A percentile compares a stretch with the other conserved stretches of the same genome.
These are phyloP conservation scores for Phytopythium montanum DNA, from an alignment of 352 stramenopile species.

Conservation along the genomic window DNA sequence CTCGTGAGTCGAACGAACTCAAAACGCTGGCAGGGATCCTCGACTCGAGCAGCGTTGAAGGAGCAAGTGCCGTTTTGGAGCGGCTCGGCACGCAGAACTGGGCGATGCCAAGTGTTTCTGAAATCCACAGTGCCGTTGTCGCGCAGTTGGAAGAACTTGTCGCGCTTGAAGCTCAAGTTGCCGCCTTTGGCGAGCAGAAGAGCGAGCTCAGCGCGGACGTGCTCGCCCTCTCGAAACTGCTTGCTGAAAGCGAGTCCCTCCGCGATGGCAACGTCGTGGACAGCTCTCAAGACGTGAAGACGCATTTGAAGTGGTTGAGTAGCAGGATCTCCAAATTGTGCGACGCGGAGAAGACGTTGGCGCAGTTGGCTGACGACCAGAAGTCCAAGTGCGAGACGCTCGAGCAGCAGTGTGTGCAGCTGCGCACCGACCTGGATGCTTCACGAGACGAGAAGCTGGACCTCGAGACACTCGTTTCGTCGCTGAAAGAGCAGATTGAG, in stretches of 20 bases:
- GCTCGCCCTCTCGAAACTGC: background rate
- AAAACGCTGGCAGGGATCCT: background rate
- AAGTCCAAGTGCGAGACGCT: constrained; percentile 12
- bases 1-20: background rate
- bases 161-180: background rate
- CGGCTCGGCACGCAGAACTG: background rate
- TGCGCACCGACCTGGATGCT: constrained; percentile 11
- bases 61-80: background rate
- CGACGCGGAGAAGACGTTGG: constrained; percentile 7
- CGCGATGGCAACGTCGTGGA: background rate
- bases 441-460: constrained; percentile 15
- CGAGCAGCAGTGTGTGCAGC: constrained; percentile 11
- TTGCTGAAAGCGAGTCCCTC: background rate
- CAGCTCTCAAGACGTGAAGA: background rate
- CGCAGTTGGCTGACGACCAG: constrained; percentile 8
- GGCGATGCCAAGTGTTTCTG: background rate
- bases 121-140: background rate
- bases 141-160: background rate
- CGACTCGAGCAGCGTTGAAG: background rate
- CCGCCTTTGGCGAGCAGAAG: background rate
- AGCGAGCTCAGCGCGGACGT: background rate
- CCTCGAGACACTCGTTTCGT: constrained; percentile 17
- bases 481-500: constrained; percentile 22
- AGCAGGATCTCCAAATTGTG: background rate
- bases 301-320: background rate